These are phyloP conservation scores for Desmodesmus armatus DNA, from an alignment of 139 green algal genomes.

Conservation along the genomic window DNA sequence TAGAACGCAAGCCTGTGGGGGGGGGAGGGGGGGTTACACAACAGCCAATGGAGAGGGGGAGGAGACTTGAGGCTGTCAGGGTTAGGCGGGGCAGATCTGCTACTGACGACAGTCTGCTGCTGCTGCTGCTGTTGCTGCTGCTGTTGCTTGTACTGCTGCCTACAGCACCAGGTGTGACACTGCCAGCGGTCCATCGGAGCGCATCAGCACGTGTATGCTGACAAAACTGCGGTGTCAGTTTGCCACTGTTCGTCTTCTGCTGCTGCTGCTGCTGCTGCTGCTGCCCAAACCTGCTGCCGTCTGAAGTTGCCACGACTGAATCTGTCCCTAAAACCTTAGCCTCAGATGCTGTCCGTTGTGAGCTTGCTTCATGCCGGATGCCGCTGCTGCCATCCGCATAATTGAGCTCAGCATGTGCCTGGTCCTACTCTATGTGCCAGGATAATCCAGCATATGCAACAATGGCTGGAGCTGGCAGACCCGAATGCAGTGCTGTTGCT, in stretches of 20 bases:
- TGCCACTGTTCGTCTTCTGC: neutral
- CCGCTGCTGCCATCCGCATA: neutral
- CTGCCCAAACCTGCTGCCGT: neutral
- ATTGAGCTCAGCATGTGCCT: neutral
- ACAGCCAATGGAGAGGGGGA: neutral
- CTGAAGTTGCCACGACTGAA: neutral
- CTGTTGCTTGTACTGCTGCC: neutral
- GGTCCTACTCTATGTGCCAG: neutral
- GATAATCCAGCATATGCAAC: neutral
- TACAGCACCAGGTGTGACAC: neutral
- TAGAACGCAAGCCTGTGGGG: constrained; percentile 2
- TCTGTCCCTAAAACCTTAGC: neutral
- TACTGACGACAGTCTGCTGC: neutral
- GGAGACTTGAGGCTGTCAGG: neutral
- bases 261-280: neutral
- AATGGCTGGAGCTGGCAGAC: neutral
- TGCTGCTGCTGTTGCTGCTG: constrained; percentile 3
- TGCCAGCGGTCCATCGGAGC: neutral
- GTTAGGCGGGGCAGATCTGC: neutral
- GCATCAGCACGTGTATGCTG: neutral
- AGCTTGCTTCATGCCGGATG: neutral
- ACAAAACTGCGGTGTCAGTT: neutral
- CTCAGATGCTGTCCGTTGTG: neutral
- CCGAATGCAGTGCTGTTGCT: neutral
- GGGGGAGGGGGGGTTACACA: neutral